Base-by-base conservation (phyloP, 2,329 filamentous ascomycete genomes). In the Penicillium sp. region DNA sequence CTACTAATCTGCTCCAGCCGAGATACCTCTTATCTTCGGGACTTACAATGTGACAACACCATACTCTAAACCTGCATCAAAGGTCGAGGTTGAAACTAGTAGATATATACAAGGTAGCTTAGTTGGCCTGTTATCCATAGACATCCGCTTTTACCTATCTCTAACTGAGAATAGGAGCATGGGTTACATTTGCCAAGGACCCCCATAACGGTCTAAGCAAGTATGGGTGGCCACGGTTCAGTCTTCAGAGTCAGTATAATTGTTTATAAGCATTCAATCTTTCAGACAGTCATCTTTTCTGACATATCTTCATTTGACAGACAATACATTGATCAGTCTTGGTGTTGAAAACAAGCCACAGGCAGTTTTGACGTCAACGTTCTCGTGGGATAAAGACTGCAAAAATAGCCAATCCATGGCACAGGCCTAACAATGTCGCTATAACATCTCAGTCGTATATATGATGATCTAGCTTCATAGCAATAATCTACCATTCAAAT, bases 11-110 rank as follows among this genome's bases (percentile, higher is more conserved):
- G 23, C 20, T n/a, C 10, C 10, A 58, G 55, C 49, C 18, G 52
- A 55, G 5, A 37, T 55, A 37, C 55, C 55, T 26, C n/a, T 55
- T 5, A 33, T 55, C 3, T 58, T 58, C 23, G 55, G 52, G 7
- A 55, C 36, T 2, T 58, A 55, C n/a, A 40, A 58, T 13, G 10
- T 46, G 10, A 47, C 46, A 3, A 34, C 12, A 2, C 9, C 29
- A 6, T 15, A 23, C 13, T 23, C 44, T 32, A 6, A 45, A 2
- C 46, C 49, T 2, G 21, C 32, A n/a, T 30, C 39, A 20, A 20
- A 29, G 7, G 32, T n/a, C n/a, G 52, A 51, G 18, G 30, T 48
- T n/a, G 12, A 46, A 20, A 54, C 39, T 13, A 54, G 53, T 17
- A 44, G 20, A 27, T 51, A 51, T 15, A 56, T 58, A 2, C 55